Evolutionary conservation across 1,139 yeast genomes (phyloP).

Genomic region (Suhomyces atakaporum): DNA sequence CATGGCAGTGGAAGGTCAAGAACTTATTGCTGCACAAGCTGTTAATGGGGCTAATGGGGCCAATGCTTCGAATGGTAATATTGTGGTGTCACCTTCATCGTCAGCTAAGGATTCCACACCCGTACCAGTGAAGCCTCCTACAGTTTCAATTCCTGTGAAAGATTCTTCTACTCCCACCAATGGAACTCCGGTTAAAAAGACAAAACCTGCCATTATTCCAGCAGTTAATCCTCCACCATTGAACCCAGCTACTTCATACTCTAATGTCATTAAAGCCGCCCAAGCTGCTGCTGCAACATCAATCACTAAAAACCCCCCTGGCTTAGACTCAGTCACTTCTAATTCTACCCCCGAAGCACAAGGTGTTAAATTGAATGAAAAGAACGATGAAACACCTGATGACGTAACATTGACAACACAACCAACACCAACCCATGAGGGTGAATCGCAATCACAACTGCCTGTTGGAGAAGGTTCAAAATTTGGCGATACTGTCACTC

Average conservation of each 20-base stretch:
- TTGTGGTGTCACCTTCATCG: conserved; percentile 9
- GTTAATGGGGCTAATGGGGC: conserved; percentile 16
- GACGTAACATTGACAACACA: conserved; percentile 3
- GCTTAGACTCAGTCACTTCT: conserved; percentile 5
- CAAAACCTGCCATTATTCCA: conserved; percentile 15
- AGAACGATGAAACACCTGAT: conserved; percentile 5
- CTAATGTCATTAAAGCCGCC: conserved; percentile 26
- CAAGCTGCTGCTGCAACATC: conserved; percentile 18
- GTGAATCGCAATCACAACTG: conserved; percentile 19
- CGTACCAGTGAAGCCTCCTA: conserved; percentile 17
- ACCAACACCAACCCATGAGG: conserved; percentile 12
- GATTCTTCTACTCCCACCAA: conserved; percentile 5
- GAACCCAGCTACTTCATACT: conserved; percentile 21
- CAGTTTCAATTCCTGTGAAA: conserved; percentile 21
- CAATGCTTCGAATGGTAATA: neutral
- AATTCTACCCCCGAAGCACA: conserved; percentile 3
- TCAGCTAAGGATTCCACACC: conserved; percentile 13
- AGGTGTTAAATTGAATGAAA: conserved; percentile 2
- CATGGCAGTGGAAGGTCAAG: conserved; percentile 37
- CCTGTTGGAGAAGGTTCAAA: conserved; percentile 24
- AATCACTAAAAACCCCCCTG: conserved; percentile 13
- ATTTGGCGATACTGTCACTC: conserved; percentile 35
- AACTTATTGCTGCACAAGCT: conserved; percentile 7
- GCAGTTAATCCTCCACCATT: conserved; percentile 22
- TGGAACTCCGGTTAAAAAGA: conserved; percentile 19